phyloP scores from a whole-genome alignment of 2,329 filamentous ascomycete genomes.

The Aphanocladium album region DNA sequence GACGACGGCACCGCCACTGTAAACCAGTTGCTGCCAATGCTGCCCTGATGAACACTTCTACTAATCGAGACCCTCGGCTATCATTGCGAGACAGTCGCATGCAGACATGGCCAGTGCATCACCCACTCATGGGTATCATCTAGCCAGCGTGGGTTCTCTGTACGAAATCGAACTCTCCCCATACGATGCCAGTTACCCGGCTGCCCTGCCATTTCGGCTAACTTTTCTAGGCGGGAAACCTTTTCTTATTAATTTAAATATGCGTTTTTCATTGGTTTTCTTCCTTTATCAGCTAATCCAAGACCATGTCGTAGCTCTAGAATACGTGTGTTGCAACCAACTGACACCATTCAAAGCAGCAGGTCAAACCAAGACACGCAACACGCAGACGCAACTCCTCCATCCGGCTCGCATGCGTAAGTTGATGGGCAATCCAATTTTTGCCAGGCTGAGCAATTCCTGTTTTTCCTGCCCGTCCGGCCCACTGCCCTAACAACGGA shows the following conservation, averaged over 20 bases:
- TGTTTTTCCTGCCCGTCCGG: neutral
- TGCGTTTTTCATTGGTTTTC: too few relatives aligned
- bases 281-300: too few relatives aligned
- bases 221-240: too few relatives aligned
- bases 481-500: neutral
- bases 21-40: neutral
- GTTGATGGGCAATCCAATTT: neutral
- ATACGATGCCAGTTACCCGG: too few relatives aligned
- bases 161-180: too few relatives aligned
- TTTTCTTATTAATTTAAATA: too few relatives aligned
- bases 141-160: neutral
- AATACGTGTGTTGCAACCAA: too few relatives aligned
- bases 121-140: neutral
- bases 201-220: too few relatives aligned
- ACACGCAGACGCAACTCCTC: neutral
- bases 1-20: conserved; percentile 9
- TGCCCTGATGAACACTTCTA: neutral
- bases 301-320: too few relatives aligned
- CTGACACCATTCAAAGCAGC: neutral
- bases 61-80: neutral
- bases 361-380: neutral
- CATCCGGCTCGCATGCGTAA: neutral
- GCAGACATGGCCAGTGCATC: neutral
- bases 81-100: neutral
- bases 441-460: neutral